These are phyloP conservation scores for Neophaeococcomyces aloes DNA, from an alignment of 2,329 filamentous ascomycete species.

Conservation along the genomic window DNA sequence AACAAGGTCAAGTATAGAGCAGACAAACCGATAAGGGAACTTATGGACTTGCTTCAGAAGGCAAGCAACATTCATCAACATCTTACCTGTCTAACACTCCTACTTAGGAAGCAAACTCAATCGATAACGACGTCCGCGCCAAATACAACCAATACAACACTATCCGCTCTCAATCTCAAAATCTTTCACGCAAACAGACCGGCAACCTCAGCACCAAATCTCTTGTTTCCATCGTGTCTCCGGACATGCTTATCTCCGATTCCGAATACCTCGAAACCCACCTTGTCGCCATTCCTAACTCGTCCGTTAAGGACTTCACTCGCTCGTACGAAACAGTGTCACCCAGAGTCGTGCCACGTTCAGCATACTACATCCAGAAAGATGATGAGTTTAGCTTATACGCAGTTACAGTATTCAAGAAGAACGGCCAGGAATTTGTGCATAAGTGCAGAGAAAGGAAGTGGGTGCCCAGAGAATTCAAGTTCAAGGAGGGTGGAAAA, in stretches of 20 bases:
- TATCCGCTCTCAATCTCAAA: slow-evolving; percentile 71
- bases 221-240: slow-evolving; percentile 77
- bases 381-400: slow-evolving; percentile 87
- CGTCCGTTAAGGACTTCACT: slow-evolving; percentile 75
- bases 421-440: slow-evolving; percentile 73
- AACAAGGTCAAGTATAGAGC: slow-evolving; percentile 96
- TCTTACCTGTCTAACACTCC: not conserved
- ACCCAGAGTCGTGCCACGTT: slow-evolving; percentile 89
- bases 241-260: slow-evolving; percentile 61
- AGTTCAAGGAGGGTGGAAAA: slow-evolving; percentile 77
- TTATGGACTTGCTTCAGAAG: slow-evolving; percentile 83
- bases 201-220: slow-evolving; percentile 93
- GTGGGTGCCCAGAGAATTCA: slow-evolving; percentile 92
- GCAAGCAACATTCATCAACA: slow-evolving; percentile 32
- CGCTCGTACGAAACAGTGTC: slow-evolving; percentile 78
- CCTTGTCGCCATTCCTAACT: slow-evolving; percentile 75
- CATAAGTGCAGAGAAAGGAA: slow-evolving; percentile 86
- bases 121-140: slow-evolving; percentile 90
- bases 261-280: slow-evolving; percentile 97
- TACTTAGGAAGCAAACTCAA: slow-evolving; percentile 67
- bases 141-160: slow-evolving; percentile 94
- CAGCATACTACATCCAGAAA: slow-evolving; percentile 64
- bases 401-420: slow-evolving; percentile 87
- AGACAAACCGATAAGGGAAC: slow-evolving; percentile 77
- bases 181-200: slow-evolving; percentile 77